phyloP scores from a whole-genome alignment of 1,284 basidiomycete species.

The Cystobasidium pallidum region DNA sequence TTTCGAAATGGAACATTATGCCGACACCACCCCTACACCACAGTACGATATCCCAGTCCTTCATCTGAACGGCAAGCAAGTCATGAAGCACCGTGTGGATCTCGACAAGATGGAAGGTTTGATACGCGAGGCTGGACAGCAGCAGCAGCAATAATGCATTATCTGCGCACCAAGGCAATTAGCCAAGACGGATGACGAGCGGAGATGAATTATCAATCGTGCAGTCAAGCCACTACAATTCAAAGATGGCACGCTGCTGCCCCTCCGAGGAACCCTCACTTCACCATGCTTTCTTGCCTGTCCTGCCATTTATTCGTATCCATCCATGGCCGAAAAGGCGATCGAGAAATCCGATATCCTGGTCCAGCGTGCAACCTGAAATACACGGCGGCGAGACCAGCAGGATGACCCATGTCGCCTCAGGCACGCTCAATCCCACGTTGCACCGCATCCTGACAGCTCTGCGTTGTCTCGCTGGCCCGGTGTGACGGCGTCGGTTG shows the following conservation, averaged over 20 bases:
- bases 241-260: constrained; percentile 25
- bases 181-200: neutral
- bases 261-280: too few relatives aligned
- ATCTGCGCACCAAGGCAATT: neutral
- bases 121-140: constrained; percentile 35
- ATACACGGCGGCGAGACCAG: neutral
- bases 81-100: constrained; percentile 52
- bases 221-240: constrained; percentile 12
- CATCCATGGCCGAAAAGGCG: neutral
- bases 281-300: neutral
- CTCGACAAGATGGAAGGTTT: constrained; percentile 46
- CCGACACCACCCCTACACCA: neutral
- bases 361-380: neutral
- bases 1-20: too few relatives aligned
- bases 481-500: neutral
- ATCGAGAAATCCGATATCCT: neutral
- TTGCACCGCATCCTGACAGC: neutral
- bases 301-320: constrained; percentile 4
- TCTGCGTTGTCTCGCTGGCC: neutral
- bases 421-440: constrained; percentile 5
- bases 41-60: constrained; percentile 53
- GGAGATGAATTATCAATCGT: neutral
- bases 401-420: neutral
- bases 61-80: constrained; percentile 47
- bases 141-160: neutral